Percentiles rank a stretch among this genome's conserved stretches.
Evolutionary conservation across 345 rosid genomes (phyloP).

Genomic region (Isatis tinctoria): DNA sequence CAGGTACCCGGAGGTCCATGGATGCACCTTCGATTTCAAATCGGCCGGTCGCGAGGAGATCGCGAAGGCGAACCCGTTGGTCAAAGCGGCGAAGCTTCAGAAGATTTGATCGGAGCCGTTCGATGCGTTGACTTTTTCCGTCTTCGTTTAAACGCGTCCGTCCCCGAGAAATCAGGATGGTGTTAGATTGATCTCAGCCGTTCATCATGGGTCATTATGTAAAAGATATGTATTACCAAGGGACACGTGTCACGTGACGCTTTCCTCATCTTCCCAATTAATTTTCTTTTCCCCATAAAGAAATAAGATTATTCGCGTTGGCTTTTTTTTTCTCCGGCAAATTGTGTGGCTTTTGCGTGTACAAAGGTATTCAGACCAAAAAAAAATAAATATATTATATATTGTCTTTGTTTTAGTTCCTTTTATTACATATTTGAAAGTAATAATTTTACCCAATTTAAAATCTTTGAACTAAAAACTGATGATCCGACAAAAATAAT

Average conservation of each 20-base stretch:
- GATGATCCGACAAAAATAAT: neutral
- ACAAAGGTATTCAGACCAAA: neutral
- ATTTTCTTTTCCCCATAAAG: slow-evolving; percentile 9
- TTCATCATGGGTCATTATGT: slow-evolving; percentile 18
- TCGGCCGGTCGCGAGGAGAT: slow-evolving; percentile 50
- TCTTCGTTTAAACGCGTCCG: slow-evolving; percentile 14
- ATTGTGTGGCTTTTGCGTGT: slow-evolving; percentile 24
- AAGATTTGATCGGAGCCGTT: slow-evolving; percentile 38
- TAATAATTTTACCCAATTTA: neutral
- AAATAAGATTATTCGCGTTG: slow-evolving; percentile 28
- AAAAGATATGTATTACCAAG: slow-evolving; percentile 19
- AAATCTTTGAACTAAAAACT: neutral
- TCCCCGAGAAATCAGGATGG: neutral
- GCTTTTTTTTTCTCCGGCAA: slow-evolving; percentile 8
- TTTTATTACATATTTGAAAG: neutral
- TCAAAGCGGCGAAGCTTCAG: slow-evolving; percentile 47
- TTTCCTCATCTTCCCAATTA: neutral
- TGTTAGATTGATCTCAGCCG: slow-evolving; percentile 26
- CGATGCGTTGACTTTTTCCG: slow-evolving; percentile 20
- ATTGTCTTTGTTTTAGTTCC: neutral
- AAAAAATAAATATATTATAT: too few species aligned
- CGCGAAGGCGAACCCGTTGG: slow-evolving; percentile 49
- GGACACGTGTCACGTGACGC: slow-evolving; percentile 32
- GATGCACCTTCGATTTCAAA: slow-evolving; percentile 49
- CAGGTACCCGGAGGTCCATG: slow-evolving; percentile 50